A percentile compares a stretch with the other conserved stretches of the same genome.
Conservation (phyloP, 2,329 filamentous ascomycete genomes). For the Cadophora sp. region DNA sequence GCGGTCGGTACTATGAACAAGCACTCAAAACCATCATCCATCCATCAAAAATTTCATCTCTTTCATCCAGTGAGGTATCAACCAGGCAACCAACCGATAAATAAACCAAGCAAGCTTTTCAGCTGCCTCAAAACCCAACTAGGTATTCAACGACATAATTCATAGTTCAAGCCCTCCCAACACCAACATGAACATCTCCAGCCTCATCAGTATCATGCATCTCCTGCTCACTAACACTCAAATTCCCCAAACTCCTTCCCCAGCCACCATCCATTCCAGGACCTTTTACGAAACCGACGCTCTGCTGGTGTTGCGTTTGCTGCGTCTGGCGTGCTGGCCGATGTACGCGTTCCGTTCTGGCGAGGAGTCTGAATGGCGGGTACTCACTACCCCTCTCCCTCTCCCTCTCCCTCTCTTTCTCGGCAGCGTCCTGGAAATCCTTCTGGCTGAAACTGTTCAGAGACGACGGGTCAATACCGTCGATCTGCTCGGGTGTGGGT, state of each 20-base stretch:
- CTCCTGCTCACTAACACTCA: conserved; percentile 8
- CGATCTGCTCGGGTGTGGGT: conserved; percentile 34
- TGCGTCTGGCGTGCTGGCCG: background rate
- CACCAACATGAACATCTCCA: background rate
- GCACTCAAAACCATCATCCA: background rate
- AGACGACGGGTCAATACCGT: conserved; percentile 19
- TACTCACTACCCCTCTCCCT: background rate
- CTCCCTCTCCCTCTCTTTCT: background rate
- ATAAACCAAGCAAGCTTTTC: background rate
- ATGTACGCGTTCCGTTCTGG: conserved; percentile 2
- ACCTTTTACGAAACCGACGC: conserved; percentile 13
- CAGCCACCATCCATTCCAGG: conserved; percentile 10
- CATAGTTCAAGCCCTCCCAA: conserved; percentile 2
- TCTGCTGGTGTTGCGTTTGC: background rate
- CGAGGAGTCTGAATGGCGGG: background rate
- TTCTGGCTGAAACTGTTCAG: background rate
- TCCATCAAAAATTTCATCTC: background rate
- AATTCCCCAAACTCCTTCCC: conserved; percentile 5
- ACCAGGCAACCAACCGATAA: background rate
- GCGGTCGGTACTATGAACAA: background rate
- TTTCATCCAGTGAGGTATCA: background rate
- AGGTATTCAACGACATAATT: no score
- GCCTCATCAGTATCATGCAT: conserved; percentile 4
- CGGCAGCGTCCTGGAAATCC: background rate
- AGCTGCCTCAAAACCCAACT: background rate